These are phyloP conservation scores for Saccharomyces uvarum DNA, from an alignment of 1,139 yeast genomes.

Conservation along the genomic window DNA sequence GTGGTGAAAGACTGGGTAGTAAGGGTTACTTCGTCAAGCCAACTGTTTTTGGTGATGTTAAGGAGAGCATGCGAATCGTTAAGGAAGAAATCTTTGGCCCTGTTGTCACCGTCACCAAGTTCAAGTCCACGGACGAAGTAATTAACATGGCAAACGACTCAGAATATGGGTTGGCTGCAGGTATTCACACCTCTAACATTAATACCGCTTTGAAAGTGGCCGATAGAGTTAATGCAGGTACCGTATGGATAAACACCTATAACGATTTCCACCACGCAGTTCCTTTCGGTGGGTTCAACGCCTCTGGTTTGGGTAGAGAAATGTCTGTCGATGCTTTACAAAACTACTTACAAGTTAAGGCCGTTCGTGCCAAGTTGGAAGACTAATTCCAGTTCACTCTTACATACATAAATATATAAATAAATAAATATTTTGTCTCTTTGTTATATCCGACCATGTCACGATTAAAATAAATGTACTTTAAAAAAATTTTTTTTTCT, in stretches of 20 bases:
- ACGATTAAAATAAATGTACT: neutral
- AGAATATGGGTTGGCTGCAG: constrained; percentile 57
- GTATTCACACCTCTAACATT: constrained; percentile 47
- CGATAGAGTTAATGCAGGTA: constrained; percentile 49
- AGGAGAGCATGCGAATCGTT: constrained; percentile 54
- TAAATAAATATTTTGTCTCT: neutral
- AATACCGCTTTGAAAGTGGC: constrained; percentile 43
- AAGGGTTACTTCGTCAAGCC: constrained; percentile 64
- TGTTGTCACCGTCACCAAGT: constrained; percentile 50
- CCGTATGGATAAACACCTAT: constrained; percentile 47
- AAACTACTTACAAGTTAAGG: constrained; percentile 53
- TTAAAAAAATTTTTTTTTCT: neutral
- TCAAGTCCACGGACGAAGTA: constrained; percentile 47
- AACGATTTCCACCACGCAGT: constrained; percentile 51
- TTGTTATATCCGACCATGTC: neutral
- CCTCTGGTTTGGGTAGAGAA: constrained; percentile 63
- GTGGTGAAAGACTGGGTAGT: constrained; percentile 48
- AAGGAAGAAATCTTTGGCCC: constrained; percentile 67
- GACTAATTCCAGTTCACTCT: neutral
- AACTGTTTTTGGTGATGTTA: constrained; percentile 60
- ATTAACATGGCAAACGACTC: constrained; percentile 48
- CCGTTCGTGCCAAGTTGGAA: constrained; percentile 42
- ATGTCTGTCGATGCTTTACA: constrained; percentile 58
- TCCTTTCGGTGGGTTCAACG: constrained; percentile 51
- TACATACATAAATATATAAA: neutral